Evolutionary conservation across 2,329 filamentous ascomycete genomes (phyloP).

Genomic region (Verticillium klebahnii): DNA sequence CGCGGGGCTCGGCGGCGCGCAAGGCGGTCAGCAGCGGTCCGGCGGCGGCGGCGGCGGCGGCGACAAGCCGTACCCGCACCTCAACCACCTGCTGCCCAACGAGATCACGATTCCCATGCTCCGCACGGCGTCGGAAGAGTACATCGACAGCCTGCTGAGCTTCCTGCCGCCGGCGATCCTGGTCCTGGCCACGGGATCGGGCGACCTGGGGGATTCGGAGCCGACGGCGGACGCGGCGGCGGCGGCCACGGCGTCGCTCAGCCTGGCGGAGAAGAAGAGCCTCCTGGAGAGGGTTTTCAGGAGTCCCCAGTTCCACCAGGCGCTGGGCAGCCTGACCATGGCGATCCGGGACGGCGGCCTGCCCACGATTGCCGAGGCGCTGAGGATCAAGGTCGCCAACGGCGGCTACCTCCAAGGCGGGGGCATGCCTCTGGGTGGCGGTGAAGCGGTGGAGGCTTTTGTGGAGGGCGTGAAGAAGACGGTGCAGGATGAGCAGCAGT

Average conservation of each 20-base stretch:
- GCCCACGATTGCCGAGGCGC: constrained; percentile 81
- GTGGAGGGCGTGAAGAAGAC: constrained; percentile 81
- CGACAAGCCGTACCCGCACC: constrained; percentile 70
- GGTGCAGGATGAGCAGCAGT: constrained; percentile 53
- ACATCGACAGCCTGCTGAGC: constrained; percentile 69
- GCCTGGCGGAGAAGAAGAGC: constrained; percentile 69
- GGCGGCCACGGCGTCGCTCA: constrained; percentile 70
- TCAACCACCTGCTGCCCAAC: constrained; percentile 79
- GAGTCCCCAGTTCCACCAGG: constrained; percentile 88
- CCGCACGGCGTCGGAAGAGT: constrained; percentile 56
- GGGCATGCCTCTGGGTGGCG: constrained; percentile 79
- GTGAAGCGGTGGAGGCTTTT: constrained; percentile 86
- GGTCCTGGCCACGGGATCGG: constrained; percentile 64
- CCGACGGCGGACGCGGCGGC: constrained; percentile 64
- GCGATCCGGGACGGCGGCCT: constrained; percentile 87
- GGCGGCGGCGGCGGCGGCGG: constrained; percentile 20
- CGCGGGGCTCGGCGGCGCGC: constrained; percentile 29
- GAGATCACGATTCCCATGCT: constrained; percentile 74
- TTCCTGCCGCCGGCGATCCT: constrained; percentile 77
- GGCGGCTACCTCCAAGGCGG: constrained; percentile 76
- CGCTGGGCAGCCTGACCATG: constrained; percentile 76
- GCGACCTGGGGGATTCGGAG: constrained; percentile 55
- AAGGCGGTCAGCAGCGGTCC: constrained; percentile 25
- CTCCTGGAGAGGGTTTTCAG: constrained; percentile 78
- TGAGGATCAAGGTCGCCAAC: constrained; percentile 76